Evolutionary conservation across 306 rosid genomes (phyloP).

Genomic region (Dryas drummondii): DNA sequence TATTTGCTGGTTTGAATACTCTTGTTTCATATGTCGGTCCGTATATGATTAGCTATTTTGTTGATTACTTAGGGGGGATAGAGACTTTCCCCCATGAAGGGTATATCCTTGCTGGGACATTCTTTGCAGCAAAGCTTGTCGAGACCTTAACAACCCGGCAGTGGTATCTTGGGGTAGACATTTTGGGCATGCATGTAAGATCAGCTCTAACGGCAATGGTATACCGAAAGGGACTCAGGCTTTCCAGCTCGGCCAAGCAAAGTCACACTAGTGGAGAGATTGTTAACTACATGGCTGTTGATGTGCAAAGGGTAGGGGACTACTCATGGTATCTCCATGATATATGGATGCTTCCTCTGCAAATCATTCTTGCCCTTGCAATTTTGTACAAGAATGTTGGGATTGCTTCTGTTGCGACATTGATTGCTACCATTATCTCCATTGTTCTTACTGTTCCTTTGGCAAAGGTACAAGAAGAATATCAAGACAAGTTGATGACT

Average conservation of each 20-base stretch:
- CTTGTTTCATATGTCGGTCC: constrained; percentile 97
- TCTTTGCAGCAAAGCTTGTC: constrained; percentile 84
- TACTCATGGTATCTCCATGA: constrained; percentile 98
- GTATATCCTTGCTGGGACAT: constrained; percentile 82
- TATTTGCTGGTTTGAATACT: constrained; percentile 92
- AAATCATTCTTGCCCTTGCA: constrained; percentile 87
- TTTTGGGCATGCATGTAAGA: constrained; percentile 96
- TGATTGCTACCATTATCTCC: constrained; percentile 89
- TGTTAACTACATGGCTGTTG: constrained; percentile 97
- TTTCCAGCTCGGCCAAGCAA: constrained; percentile 89
- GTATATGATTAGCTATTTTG: constrained; percentile 91
- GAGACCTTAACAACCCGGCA: constrained; percentile 93
- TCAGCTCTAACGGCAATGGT: constrained; percentile 97
- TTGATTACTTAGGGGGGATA: constrained; percentile 87
- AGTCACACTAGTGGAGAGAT: constrained; percentile 98
- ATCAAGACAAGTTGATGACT: constrained; percentile 93
- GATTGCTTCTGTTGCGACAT: constrained; percentile 84
- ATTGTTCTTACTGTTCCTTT: constrained; percentile 78
- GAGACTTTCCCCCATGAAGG: constrained; percentile 84
- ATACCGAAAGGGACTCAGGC: constrained; percentile 81
- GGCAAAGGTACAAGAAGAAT: constrained; percentile 83
- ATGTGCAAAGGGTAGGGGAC: constrained; percentile 97
- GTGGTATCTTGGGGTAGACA: constrained; percentile 98
- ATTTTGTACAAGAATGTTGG: constrained; percentile 98
- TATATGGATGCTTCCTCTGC: constrained; percentile 98